Evolutionary conservation across 2,329 filamentous ascomycete species (phyloP).

Genomic region (Fusarium protoensiforme): DNA sequence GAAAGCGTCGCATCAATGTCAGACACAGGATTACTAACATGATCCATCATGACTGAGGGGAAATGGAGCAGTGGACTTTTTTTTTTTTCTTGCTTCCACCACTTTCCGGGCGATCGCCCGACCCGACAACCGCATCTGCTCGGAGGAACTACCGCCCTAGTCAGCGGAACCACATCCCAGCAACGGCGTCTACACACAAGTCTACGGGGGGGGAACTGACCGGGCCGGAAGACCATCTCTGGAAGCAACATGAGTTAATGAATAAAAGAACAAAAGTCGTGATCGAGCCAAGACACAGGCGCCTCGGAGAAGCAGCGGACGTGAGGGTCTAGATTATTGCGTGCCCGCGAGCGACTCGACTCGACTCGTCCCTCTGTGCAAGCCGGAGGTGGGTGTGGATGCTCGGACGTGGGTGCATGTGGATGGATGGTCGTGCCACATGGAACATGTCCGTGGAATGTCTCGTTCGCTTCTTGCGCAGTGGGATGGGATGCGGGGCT

Average conservation of each 20-base stretch:
- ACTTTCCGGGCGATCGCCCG: slow-evolving; percentile 44
- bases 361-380: background rate
- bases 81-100: slow-evolving; percentile 15
- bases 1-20: slow-evolving; percentile 13
- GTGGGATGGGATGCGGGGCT: slow-evolving; percentile 21
- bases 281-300: background rate
- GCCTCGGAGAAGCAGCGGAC: background rate
- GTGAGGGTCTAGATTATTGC: slow-evolving; percentile 11
- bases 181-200: slow-evolving; percentile 24
- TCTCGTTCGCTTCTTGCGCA: slow-evolving; percentile 18
- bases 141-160: slow-evolving; percentile 19
- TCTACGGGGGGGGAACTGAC: slow-evolving; percentile 9
- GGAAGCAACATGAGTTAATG: background rate
- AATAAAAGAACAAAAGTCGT: background rate
- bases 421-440: slow-evolving; percentile 25
- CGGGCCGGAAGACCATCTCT: background rate
- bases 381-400: slow-evolving; percentile 11
- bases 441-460: slow-evolving; percentile 30
- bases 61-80: background rate
- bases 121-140: slow-evolving; percentile 42
- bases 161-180: slow-evolving; percentile 24
- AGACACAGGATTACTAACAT: slow-evolving; percentile 30
- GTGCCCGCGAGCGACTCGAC: background rate
- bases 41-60: slow-evolving; percentile 38
- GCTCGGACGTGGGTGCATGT: background rate